Percentiles rank a stretch among this genome's conserved stretches.
These are phyloP conservation scores for Asterochloris erici DNA, from an alignment of 139 green algal genomes.

Conservation along the genomic window DNA sequence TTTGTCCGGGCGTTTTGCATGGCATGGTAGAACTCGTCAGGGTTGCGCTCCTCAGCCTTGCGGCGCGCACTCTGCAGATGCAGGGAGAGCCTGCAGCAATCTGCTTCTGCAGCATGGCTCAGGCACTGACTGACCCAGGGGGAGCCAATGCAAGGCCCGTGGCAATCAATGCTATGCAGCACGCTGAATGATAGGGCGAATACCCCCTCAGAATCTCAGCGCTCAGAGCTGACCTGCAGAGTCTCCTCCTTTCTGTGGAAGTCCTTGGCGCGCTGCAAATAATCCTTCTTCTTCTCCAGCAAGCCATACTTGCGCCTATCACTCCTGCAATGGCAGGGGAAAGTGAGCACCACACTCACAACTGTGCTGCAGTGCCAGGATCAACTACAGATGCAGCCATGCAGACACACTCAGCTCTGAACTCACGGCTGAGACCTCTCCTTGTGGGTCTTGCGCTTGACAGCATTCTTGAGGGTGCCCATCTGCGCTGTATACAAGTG, in stretches of 20 bases:
- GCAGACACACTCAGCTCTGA: too few relatives aligned
- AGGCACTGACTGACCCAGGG: background rate
- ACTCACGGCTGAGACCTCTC: slow-evolving; percentile 93
- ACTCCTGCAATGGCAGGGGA: slow-evolving; percentile 24
- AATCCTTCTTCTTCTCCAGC: slow-evolving; percentile 98
- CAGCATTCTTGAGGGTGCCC: slow-evolving; percentile 67
- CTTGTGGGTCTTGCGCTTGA: slow-evolving; percentile 94
- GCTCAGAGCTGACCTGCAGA: slow-evolving; percentile 60
- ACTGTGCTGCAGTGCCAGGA: too few relatives aligned
- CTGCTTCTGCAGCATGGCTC: too few relatives aligned
- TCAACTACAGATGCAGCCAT: too few relatives aligned
- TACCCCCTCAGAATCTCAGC: too few relatives aligned
- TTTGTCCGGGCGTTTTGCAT: slow-evolving; percentile 87
- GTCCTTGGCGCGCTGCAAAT: slow-evolving; percentile 84
- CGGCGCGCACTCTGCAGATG: slow-evolving; percentile 63
- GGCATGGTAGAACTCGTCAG: slow-evolving; percentile 98
- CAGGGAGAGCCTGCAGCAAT: too few relatives aligned
- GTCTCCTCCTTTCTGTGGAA: slow-evolving; percentile 92
- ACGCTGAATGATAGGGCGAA: too few relatives aligned
- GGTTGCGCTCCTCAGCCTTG: slow-evolving; percentile 95
- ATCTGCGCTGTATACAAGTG: too few relatives aligned
- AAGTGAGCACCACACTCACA: background rate
- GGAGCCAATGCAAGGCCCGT: background rate
- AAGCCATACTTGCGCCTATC: slow-evolving; percentile 70
- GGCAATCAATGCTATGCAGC: background rate